Percentiles rank a stretch among this genome's conserved stretches.
These are phyloP conservation scores for Aspergillus fischeri DNA, from an alignment of 2,329 filamentous ascomycete genomes.

Conservation along the genomic window DNA sequence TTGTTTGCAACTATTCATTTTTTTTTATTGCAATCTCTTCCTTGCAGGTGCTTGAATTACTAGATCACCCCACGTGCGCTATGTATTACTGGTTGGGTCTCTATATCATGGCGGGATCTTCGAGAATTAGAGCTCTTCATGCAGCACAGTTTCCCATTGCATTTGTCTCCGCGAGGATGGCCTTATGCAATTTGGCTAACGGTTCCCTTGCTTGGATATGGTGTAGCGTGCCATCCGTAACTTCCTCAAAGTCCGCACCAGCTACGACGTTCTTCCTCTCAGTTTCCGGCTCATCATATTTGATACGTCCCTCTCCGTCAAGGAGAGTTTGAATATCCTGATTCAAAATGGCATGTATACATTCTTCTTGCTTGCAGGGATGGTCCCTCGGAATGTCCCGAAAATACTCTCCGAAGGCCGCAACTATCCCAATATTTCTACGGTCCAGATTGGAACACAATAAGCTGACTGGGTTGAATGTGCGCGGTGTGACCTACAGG, in stretches of 20 bases:
- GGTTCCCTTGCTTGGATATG: slow-evolving; percentile 11
- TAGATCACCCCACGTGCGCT: neutral
- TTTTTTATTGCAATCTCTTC: neutral
- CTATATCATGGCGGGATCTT: neutral
- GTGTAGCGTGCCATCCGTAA: slow-evolving; percentile 81
- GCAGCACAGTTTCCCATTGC: neutral
- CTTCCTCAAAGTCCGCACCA: slow-evolving; percentile 92
- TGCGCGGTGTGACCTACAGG: slow-evolving; percentile 50
- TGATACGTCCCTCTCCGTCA: slow-evolving; percentile 90
- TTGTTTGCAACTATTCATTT: neutral
- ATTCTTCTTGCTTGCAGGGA: neutral
- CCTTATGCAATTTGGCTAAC: slow-evolving; percentile 22
- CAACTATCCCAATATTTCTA: neutral
- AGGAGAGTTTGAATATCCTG: slow-evolving; percentile 93
- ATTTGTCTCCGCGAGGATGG: slow-evolving; percentile 7
- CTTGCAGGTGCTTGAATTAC: neutral
- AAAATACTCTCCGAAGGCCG: neutral
- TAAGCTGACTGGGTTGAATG: slow-evolving; percentile 15
- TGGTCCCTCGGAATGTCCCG: neutral
- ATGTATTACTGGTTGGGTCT: neutral
- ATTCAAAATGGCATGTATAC: slow-evolving; percentile 76
- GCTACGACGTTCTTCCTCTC: slow-evolving; percentile 94
- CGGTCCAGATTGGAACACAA: neutral
- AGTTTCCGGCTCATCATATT: slow-evolving; percentile 95
- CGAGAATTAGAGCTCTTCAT: neutral